Base-by-base conservation (phyloP, 495 filamentous ascomycete genomes). In the Echria macrotheca region DNA sequence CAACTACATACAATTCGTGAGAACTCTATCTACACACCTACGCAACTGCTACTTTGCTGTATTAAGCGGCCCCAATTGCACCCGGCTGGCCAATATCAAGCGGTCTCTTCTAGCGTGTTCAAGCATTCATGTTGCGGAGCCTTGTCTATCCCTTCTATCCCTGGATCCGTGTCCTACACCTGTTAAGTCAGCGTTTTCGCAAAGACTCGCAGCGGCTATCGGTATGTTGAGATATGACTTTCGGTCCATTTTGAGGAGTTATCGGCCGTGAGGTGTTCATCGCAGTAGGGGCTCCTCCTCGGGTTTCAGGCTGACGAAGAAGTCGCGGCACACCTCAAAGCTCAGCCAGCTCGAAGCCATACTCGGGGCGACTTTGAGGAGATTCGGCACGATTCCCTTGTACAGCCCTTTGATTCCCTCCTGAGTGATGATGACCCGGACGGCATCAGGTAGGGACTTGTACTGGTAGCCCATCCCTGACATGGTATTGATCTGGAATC, bases 401-500 rank as follows among this genome's bases (percentile, higher is more conserved):
- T 95, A 96, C 18, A 96, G 61, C 22, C 91, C 91, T 21, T 62
- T 69, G 10, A 70, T 21, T 4, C 73, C 73, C 68, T 98, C 93
- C 54, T 91, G 78, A 10, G 78, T 66, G 45, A 95, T 62, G 57
- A 97, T 98, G 18, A 87, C 76, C 36, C 72, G 77, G 39, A 98
- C 71, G 4, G 93, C 93, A 61, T 96, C 89, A 56, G 79, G 77
- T 32, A 98, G 84, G 14, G 81, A 83, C 56, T 82, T 88, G 70
- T 98, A 98, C 64, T 90, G 80, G 58, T 96, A 97, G 33, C 93
- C 94, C 82, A 98, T 91, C n/a, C 91, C 91, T 21, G 83, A 87
- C 93, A 98, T 98, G 41, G 91, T 97, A 63, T 98, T 98, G 69
- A 98, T 95, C 57, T 98, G 93, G 60, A 98, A 98, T 23, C 93